phyloP scores from a whole-genome alignment of 768 basidiomycete species.

The Auricularia sp. region DNA sequence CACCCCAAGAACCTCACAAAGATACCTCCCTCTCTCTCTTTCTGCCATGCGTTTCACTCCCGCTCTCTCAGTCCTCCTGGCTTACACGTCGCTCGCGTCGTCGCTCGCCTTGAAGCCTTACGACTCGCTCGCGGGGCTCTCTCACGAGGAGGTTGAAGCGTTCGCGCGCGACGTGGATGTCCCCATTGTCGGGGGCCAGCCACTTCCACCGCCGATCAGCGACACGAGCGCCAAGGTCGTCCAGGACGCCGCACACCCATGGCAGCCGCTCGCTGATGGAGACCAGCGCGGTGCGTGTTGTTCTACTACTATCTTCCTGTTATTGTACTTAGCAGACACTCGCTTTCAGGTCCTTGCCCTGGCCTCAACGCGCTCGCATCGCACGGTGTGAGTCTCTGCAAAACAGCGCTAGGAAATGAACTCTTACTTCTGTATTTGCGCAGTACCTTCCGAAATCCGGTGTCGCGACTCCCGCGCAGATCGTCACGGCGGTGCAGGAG shows the following conservation, averaged over 20 bases:
- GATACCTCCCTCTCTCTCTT: too few relatives aligned
- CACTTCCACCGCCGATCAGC: not conserved
- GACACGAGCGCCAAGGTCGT: not conserved
- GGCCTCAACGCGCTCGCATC: constrained; percentile 6
- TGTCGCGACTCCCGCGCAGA: constrained; percentile 6
- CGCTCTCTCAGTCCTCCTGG: too few relatives aligned
- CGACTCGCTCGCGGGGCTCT: too few relatives aligned
- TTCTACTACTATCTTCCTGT: too few relatives aligned
- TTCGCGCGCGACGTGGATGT: too few relatives aligned
- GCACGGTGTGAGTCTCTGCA: constrained; percentile 3
- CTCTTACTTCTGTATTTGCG: not conserved
- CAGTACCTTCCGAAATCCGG: constrained; percentile 7
- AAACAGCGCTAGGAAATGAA: not conserved
- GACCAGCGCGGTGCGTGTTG: constrained; percentile 2
- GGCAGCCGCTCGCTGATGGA: not conserved
- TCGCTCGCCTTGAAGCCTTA: too few relatives aligned
- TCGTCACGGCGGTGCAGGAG: constrained; percentile 4
- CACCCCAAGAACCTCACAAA: too few relatives aligned
- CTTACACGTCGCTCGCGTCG: too few relatives aligned
- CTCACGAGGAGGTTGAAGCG: too few relatives aligned
- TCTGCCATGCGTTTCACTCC: too few relatives aligned
- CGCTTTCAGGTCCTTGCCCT: constrained; percentile 3
- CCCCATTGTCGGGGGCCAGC: not conserved
- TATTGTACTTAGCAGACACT: too few relatives aligned
- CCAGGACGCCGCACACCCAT: constrained; percentile 4